Base-by-base conservation (phyloP, 306 rosid species). In the Ammopiptanthus mongolicus region DNA sequence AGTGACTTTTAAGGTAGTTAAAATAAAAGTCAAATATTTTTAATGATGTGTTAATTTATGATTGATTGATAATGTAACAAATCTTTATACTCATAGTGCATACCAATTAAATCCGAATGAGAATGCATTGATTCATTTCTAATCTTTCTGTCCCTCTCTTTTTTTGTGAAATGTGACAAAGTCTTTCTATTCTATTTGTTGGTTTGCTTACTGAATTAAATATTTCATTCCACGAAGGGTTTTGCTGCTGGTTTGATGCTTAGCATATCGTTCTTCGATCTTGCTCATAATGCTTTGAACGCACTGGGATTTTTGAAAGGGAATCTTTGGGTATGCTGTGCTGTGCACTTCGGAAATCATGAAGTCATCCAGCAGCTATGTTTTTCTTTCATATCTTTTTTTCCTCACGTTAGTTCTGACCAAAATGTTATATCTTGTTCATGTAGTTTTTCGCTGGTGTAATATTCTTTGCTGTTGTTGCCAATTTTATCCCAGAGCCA, bases 181-280 rank as follows among this genome's bases (percentile, higher is more conserved):
- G 46, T 56, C 8, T 22, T 1, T 19, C 63, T 41, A 8, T 65
- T 73, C n/a, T 36, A 11, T 74, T 80, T 33, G 39, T 67, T 65
- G 41, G 3, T 53, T 36, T 18, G 61, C 55, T 65, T 50, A 22
- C 13, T 33, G 1, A 1, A 44, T 37, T 48, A 67, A 71, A 42
- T 33, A 46, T 28, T 80, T 72, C 42, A 8, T 73, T 82, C 19
- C 36, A 19, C 73, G 70, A 83, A 92, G 99, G 98, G 98, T 70
- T 95, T 95, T 85, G 99, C 99, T 41, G 97, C 97, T 59, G 99
- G 99, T 77, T 84, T 95, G 76, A 90, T 95, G 98, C 82, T 95
- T 33, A 95, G 99, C 86, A 95, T 90, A 70, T 95, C 99, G 31
- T 92, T 96, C 88, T 90, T 96, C 44, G 99, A 96, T 83, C 86